Base-by-base conservation (phyloP, 352 stramenopile genomes). In the Aphanomyces stellatus region DNA sequence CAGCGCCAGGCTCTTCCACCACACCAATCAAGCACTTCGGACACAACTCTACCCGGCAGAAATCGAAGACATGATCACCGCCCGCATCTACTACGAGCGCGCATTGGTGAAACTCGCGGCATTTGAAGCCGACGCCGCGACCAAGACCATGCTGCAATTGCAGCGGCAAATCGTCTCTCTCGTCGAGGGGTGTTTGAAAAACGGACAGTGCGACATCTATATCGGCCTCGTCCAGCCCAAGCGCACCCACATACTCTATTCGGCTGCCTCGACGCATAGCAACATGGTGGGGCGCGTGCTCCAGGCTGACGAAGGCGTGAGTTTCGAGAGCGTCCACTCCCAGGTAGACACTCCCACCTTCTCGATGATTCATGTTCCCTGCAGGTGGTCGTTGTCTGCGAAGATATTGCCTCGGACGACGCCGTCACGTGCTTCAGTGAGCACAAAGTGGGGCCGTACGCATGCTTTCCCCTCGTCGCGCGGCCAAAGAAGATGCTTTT, bases 121-220 rank as follows among this genome's bases (percentile, higher is more conserved):
- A 11, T 87, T 67, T 27, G 60, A 67, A 28, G 7, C 57, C 31
- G 40, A 71, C 17, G 27, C 15, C 24, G 17, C 1, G 42, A 77
- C 69, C 59, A 5, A 72, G 0, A 90, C 79, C 22, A 61, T 90
- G 30, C 70, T 89, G 1, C 84, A 93, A 59, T 56, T 76, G 0
- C 81, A 91, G 46, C 75, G 81, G 5, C 75, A 79, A 25, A 71
- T 91, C 30, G 65, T 90, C 1, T 78, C 86, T 33, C 72, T 71
- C 11, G 74, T 82, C 7, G 73, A 88, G 43, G 46, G 65, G 17
- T 91, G 82, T 63, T 69, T 93, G 31, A 80, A 65, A 37, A 37
- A 35, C 33, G 81, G 60, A n/a, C 60, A 90, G 33, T 88, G 78
- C 34, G 84, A 91, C 55, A 51, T 90, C 41, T 93, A 93, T 69